Evolutionary conservation across 768 basidiomycete genomes (phyloP).

Genomic region (Lentinula edodes): DNA sequence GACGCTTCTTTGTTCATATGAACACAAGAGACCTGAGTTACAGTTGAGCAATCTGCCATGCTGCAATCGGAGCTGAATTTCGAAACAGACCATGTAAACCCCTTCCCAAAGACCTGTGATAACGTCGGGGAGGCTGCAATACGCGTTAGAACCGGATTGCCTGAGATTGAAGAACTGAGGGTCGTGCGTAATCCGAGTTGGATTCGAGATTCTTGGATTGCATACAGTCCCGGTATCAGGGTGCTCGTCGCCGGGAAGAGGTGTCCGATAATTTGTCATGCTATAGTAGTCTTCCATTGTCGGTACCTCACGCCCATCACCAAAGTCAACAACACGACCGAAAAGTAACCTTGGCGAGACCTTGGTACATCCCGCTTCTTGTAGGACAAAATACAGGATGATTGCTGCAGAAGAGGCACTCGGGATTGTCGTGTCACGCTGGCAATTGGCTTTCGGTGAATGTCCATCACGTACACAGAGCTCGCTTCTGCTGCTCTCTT

Average conservation of each 20-base stretch:
- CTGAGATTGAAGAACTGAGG: conserved; percentile 30
- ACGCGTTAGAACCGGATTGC: conserved; percentile 17
- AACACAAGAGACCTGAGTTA: background rate
- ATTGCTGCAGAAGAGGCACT: conserved; percentile 40
- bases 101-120: conserved; percentile 61
- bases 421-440: conserved; percentile 15
- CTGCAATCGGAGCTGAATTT: background rate
- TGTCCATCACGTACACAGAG: background rate
- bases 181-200: conserved; percentile 20
- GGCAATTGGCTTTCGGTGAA: background rate
- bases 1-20: background rate
- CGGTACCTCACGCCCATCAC: conserved; percentile 41
- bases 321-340: conserved; percentile 39
- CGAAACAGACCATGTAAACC: conserved; percentile 41
- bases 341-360: conserved; percentile 47
- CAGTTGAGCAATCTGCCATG: conserved; percentile 3
- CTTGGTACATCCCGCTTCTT: conserved; percentile 37
- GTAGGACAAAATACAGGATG: conserved; percentile 46
- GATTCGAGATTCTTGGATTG: conserved; percentile 18
- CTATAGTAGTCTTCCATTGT: conserved; percentile 47
- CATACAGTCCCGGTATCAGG: background rate
- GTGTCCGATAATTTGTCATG: conserved; percentile 37
- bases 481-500: background rate
- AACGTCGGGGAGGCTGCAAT: conserved; percentile 34
- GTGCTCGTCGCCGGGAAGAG: conserved; percentile 42